These are phyloP conservation scores for Eragrostis curvula DNA, from an alignment of 176 grass and related monocot species.

Conservation along the genomic window DNA sequence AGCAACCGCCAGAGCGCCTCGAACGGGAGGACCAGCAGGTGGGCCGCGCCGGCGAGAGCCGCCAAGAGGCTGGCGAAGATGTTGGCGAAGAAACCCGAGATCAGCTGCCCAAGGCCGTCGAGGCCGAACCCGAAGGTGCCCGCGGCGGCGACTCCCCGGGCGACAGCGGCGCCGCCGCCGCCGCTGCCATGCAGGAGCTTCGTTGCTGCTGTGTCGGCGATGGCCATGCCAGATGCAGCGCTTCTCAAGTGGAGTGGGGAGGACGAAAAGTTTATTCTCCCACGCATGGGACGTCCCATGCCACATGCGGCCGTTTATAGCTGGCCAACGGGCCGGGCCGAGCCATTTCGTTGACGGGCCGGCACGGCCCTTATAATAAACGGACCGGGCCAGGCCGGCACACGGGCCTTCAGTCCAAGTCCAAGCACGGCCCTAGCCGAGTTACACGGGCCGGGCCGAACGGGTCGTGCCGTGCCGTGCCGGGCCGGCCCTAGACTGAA, in stretches of 20 bases:
- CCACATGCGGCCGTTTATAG: too few relatives aligned
- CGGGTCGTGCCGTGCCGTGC: too few relatives aligned
- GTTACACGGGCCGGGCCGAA: too few relatives aligned
- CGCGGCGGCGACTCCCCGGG: neutral
- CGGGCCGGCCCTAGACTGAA: too few relatives aligned
- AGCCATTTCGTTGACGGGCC: too few relatives aligned
- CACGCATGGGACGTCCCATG: too few relatives aligned
- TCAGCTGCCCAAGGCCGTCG: slow-evolving; percentile 26
- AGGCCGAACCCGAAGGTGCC: slow-evolving; percentile 25
- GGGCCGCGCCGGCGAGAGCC: neutral
- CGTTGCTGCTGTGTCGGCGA: slow-evolving; percentile 15
- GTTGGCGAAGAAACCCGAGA: slow-evolving; percentile 27
- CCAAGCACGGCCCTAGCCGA: too few relatives aligned
- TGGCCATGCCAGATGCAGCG: slow-evolving; percentile 31
- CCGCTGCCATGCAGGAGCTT: slow-evolving; percentile 43
- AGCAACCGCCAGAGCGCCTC: slow-evolving; percentile 13
- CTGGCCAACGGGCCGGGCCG: too few relatives aligned
- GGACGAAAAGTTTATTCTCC: too few relatives aligned
- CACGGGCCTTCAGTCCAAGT: too few relatives aligned
- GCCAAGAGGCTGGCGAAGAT: neutral
- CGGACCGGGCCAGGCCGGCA: too few relatives aligned
- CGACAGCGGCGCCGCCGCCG: neutral
- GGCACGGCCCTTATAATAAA: too few relatives aligned
- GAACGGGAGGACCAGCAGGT: neutral
- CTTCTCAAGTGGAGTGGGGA: neutral